Percentiles rank a stretch among this genome's conserved stretches.
Evolutionary conservation across 2,329 filamentous ascomycete species (phyloP).

Genomic region (Paracoccidioides brasiliensis): DNA sequence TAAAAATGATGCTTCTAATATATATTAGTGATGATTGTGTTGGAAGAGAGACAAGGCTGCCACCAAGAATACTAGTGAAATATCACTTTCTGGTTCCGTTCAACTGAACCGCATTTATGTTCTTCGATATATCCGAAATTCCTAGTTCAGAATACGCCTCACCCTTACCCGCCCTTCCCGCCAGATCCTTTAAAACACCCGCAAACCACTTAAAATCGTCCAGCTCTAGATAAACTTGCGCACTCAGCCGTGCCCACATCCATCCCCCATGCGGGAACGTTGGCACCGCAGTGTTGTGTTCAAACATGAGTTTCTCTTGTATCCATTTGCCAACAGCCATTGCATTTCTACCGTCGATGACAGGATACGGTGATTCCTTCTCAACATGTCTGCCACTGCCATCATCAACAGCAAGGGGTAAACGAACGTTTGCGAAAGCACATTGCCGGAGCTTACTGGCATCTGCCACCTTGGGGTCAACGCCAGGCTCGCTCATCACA

Average conservation of each 20-base stretch:
- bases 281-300: slow-evolving; percentile 60
- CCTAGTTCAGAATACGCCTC: slow-evolving; percentile 17
- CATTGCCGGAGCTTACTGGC: slow-evolving; percentile 44
- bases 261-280: slow-evolving; percentile 47
- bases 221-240: slow-evolving; percentile 71
- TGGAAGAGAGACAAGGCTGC: too few species aligned
- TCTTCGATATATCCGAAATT: not conserved
- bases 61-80: too few species aligned
- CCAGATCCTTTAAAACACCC: slow-evolving; percentile 44
- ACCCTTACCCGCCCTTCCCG: slow-evolving; percentile 37
- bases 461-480: slow-evolving; percentile 13
- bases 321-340: slow-evolving; percentile 45
- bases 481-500: slow-evolving; percentile 46
- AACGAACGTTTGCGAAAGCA: slow-evolving; percentile 56
- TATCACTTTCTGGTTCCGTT: not conserved
- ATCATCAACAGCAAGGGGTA: slow-evolving; percentile 46
- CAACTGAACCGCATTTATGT: not conserved
- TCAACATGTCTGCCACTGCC: slow-evolving; percentile 9
- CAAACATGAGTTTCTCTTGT: slow-evolving; percentile 37
- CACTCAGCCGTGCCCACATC: slow-evolving; percentile 62
- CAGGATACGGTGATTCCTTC: slow-evolving; percentile 7
- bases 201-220: slow-evolving; percentile 64
- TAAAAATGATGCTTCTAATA: too few species aligned
- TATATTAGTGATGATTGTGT: too few species aligned
- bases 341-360: slow-evolving; percentile 29